phyloP scores from a whole-genome alignment of 2,329 filamentous ascomycete species.

The Hypoxylon sp. region DNA sequence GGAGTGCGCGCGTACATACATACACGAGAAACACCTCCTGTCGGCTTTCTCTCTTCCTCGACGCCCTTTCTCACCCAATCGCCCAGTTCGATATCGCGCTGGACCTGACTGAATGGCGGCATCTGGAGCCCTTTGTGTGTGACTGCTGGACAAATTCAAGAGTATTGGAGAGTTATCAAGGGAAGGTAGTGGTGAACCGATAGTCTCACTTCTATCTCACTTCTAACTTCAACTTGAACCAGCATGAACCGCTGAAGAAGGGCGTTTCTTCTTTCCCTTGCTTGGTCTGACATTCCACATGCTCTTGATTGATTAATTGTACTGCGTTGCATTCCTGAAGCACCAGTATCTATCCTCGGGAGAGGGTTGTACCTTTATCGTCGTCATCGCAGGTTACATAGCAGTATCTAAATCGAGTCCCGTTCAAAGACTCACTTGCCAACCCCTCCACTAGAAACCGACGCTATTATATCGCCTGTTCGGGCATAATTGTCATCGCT shows the following conservation, averaged over 20 bases:
- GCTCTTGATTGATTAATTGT: slow-evolving; percentile 46
- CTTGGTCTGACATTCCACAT: slow-evolving; percentile 51
- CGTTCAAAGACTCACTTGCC: neutral
- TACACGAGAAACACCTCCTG: slow-evolving; percentile 13
- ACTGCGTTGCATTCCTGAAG: slow-evolving; percentile 47
- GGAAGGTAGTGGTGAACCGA: slow-evolving; percentile 35
- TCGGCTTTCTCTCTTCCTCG: slow-evolving; percentile 21
- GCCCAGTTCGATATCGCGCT: slow-evolving; percentile 25
- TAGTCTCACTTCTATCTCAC: slow-evolving; percentile 38
- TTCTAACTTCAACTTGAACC: slow-evolving; percentile 30
- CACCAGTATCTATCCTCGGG: slow-evolving; percentile 37
- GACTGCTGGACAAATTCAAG: slow-evolving; percentile 22
- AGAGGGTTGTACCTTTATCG: slow-evolving; percentile 42
- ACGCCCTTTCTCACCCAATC: slow-evolving; percentile 30
- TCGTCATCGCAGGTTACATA: slow-evolving; percentile 24
- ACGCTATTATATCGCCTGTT: neutral
- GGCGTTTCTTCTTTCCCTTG: slow-evolving; percentile 43
- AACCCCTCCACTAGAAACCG: neutral
- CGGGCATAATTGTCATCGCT: neutral
- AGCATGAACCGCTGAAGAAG: slow-evolving; percentile 48
- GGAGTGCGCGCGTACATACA: slow-evolving; percentile 36
- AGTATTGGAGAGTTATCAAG: slow-evolving; percentile 24
- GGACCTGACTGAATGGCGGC: slow-evolving; percentile 37
- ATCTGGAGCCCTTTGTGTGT: slow-evolving; percentile 23
- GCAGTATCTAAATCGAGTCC: slow-evolving; percentile 40